Evolutionary conservation across 2,329 filamentous ascomycete species (phyloP).

Genomic region (Ophiostoma triangulosporum): DNA sequence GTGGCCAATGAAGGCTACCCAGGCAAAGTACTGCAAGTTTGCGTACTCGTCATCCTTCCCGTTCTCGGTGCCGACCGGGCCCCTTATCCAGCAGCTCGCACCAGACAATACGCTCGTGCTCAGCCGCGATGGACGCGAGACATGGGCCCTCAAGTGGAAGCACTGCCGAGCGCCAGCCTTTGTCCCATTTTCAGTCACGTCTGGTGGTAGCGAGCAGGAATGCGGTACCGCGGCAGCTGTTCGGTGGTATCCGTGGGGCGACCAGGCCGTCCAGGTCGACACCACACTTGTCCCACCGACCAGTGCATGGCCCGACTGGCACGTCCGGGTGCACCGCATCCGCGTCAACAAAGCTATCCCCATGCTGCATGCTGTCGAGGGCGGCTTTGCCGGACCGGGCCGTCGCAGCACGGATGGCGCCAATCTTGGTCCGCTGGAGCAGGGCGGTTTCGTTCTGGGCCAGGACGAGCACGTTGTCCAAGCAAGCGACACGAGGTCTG

Average conservation of each 20-base stretch:
- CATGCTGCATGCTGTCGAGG: slow-evolving; percentile 14
- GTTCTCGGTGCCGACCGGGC: slow-evolving; percentile 23
- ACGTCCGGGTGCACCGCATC: slow-evolving; percentile 24
- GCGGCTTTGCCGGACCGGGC: slow-evolving; percentile 17
- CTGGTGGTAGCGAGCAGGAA: background rate
- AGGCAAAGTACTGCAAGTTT: slow-evolving; percentile 28
- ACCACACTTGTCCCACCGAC: slow-evolving; percentile 24
- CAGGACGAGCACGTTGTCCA: background rate
- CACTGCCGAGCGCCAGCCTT: background rate
- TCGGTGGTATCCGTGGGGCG: slow-evolving; percentile 14
- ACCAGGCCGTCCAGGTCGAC: slow-evolving; percentile 18
- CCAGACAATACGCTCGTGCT: slow-evolving; percentile 15
- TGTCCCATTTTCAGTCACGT: background rate
- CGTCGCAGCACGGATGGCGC: slow-evolving; percentile 1
- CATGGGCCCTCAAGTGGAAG: slow-evolving; percentile 12
- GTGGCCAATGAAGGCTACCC: slow-evolving; percentile 21
- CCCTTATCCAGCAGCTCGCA: slow-evolving; percentile 18
- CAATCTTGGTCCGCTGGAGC: background rate
- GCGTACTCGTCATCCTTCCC: slow-evolving; percentile 29
- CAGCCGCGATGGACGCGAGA: slow-evolving; percentile 14
- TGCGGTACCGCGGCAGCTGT: background rate
- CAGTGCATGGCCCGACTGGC: slow-evolving; percentile 24
- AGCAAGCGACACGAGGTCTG: background rate
- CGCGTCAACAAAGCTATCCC: background rate
- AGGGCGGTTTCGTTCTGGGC: background rate